Percentiles rank a stretch among this genome's conserved stretches.
These are phyloP conservation scores for Corylus avellana DNA, from an alignment of 306 rosid species.

Conservation along the genomic window DNA sequence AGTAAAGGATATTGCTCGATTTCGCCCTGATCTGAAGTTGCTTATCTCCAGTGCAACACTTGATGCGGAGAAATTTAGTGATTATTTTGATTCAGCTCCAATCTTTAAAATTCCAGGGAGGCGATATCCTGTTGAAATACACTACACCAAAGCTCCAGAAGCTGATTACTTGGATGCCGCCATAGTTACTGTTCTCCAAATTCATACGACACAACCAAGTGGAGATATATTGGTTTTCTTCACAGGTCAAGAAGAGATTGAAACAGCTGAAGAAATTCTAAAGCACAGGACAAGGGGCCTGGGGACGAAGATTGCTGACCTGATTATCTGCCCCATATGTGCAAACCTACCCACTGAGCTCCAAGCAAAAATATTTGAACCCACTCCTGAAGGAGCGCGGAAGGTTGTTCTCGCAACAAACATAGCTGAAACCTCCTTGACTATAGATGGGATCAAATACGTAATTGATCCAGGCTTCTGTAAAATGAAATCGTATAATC, in stretches of 20 bases:
- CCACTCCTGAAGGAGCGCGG: slow-evolving; percentile 94
- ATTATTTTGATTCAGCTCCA: slow-evolving; percentile 93
- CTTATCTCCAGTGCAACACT: slow-evolving; percentile 95
- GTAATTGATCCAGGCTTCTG: slow-evolving; percentile 94
- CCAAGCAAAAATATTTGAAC: slow-evolving; percentile 91
- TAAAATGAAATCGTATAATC: slow-evolving; percentile 76
- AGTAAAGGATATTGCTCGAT: slow-evolving; percentile 92
- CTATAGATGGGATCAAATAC: slow-evolving; percentile 93
- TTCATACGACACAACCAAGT: slow-evolving; percentile 83
- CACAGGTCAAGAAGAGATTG: slow-evolving; percentile 97
- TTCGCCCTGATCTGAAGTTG: slow-evolving; percentile 90
- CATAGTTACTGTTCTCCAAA: slow-evolving; percentile 84
- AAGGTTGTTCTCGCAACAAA: slow-evolving; percentile 95
- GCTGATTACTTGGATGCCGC: slow-evolving; percentile 98
- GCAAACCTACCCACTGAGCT: slow-evolving; percentile 94
- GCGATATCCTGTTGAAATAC: slow-evolving; percentile 86
- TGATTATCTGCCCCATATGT: slow-evolving; percentile 90
- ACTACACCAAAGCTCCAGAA: slow-evolving; percentile 89
- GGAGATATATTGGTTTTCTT: slow-evolving; percentile 93
- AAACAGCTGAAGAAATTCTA: slow-evolving; percentile 94
- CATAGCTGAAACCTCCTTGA: slow-evolving; percentile 95
- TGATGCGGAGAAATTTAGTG: slow-evolving; percentile 92
- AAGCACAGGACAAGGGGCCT: slow-evolving; percentile 82
- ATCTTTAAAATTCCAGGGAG: slow-evolving; percentile 93
- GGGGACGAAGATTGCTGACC: slow-evolving; percentile 91